phyloP scores from a whole-genome alignment of 2,329 filamentous ascomycete genomes.

The Ampelomyces quisqualis region DNA sequence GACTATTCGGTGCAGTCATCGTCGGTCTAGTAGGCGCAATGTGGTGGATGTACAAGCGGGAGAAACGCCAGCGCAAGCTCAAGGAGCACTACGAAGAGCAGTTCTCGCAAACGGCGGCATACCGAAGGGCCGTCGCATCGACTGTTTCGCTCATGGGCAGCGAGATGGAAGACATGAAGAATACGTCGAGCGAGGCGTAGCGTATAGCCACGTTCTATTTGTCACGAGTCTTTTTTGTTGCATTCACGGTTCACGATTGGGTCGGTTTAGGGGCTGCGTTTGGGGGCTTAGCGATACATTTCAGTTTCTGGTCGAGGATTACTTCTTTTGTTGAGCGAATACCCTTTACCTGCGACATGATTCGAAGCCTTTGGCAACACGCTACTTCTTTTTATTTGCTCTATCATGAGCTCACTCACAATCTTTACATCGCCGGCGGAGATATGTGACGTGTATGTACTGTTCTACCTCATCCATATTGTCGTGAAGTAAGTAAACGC shows the following conservation, averaged over 20 bases:
- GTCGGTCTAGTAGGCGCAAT: constrained; percentile 16
- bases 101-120: constrained; percentile 30
- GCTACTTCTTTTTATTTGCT: too few relatives aligned
- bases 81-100: constrained; percentile 41
- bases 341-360: neutral
- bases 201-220: neutral
- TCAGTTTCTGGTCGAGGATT: neutral
- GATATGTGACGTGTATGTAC: too few relatives aligned
- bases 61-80: constrained; percentile 33
- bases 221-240: neutral
- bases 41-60: constrained; percentile 31
- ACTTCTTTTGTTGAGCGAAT: neutral
- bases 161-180: constrained; percentile 1
- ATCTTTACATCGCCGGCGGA: too few relatives aligned
- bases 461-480: too few relatives aligned
- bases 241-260: neutral
- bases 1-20: constrained; percentile 25
- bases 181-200: neutral
- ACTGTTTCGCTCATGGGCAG: constrained; percentile 11
- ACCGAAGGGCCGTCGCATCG: constrained; percentile 24
- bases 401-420: too few relatives aligned
- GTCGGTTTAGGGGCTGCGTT: too few relatives aligned
- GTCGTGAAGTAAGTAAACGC: too few relatives aligned
- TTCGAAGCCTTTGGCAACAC: neutral
- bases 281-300: neutral